Evolutionary conservation across 129 eudicot species (phyloP).

Genomic region (Saposhnikovia divaricata): DNA sequence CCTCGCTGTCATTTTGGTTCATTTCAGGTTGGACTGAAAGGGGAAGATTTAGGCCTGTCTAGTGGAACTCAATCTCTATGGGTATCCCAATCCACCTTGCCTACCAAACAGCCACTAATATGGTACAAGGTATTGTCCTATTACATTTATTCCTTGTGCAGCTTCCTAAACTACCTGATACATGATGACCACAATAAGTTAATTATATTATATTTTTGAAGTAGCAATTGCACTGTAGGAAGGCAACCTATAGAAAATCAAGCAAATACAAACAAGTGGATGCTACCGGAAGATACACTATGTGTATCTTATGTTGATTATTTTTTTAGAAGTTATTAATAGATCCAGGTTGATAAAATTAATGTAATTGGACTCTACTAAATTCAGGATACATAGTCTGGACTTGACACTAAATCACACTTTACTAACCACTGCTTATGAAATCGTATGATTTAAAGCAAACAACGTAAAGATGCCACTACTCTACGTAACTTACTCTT

Average conservation of each 20-base stretch:
- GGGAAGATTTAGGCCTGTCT: slow-evolving; percentile 62
- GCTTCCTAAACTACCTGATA: background rate
- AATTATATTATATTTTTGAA: background rate
- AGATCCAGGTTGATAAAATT: background rate
- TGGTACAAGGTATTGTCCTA: slow-evolving; percentile 85
- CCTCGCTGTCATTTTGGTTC: background rate
- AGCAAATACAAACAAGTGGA: background rate
- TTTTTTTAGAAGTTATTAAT: background rate
- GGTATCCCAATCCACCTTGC: slow-evolving; percentile 47
- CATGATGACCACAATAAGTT: background rate
- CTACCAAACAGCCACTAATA: slow-evolving; percentile 66
- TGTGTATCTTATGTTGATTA: too few relatives aligned
- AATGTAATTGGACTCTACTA: background rate
- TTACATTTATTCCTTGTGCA: background rate
- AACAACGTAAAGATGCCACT: background rate
- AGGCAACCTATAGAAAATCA: background rate
- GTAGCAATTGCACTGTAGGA: background rate
- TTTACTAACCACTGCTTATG: background rate
- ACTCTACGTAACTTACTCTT: background rate
- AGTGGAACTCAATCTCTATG: slow-evolving; percentile 71
- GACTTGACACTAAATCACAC: background rate
- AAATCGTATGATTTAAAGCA: background rate
- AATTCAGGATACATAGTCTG: background rate
- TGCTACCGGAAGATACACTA: too few relatives aligned
- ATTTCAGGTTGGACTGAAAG: slow-evolving; percentile 62